Evolutionary conservation across 2,329 filamentous ascomycete species (phyloP).

Genomic region (Hypoxylon sp.): DNA sequence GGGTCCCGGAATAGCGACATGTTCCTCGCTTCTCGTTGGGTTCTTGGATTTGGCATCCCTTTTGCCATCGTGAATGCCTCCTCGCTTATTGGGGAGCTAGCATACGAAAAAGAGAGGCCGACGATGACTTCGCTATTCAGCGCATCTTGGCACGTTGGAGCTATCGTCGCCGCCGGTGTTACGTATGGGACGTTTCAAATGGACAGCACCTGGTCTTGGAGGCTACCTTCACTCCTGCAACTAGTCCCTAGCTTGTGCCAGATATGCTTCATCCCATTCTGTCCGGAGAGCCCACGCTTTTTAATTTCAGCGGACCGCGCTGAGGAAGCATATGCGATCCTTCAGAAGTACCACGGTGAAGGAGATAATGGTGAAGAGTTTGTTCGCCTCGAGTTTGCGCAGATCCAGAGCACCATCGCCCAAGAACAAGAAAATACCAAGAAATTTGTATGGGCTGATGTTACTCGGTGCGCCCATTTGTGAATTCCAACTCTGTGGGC

Average conservation of each 20-base stretch:
- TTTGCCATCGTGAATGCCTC: conserved; percentile 57
- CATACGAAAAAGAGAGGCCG: conserved; percentile 68
- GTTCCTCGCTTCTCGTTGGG: conserved; percentile 62
- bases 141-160: conserved; percentile 65
- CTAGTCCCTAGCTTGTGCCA: conserved; percentile 47
- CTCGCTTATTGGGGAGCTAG: conserved; percentile 67
- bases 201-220: conserved; percentile 58
- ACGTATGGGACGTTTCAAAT: conserved; percentile 62
- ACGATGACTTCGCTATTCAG: conserved; percentile 70
- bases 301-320: conserved; percentile 65
- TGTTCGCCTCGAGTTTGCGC: conserved; percentile 69
- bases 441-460: conserved; percentile 61
- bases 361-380: conserved; percentile 67
- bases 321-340: conserved; percentile 68
- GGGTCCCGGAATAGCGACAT: conserved; percentile 60
- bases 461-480: conserved; percentile 55
- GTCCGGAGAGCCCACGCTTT: conserved; percentile 68
- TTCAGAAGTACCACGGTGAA: conserved; percentile 71
- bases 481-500: conserved; percentile 20
- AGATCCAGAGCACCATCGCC: conserved; percentile 68
- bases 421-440: conserved; percentile 63
- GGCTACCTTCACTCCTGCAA: conserved; percentile 61
- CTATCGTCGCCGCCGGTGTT: conserved; percentile 61
- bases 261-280: conserved; percentile 52
- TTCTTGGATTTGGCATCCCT: conserved; percentile 62